These are phyloP conservation scores for Berberis vulgaris DNA, from an alignment of 164 flowering plant genomes.

Conservation along the genomic window DNA sequence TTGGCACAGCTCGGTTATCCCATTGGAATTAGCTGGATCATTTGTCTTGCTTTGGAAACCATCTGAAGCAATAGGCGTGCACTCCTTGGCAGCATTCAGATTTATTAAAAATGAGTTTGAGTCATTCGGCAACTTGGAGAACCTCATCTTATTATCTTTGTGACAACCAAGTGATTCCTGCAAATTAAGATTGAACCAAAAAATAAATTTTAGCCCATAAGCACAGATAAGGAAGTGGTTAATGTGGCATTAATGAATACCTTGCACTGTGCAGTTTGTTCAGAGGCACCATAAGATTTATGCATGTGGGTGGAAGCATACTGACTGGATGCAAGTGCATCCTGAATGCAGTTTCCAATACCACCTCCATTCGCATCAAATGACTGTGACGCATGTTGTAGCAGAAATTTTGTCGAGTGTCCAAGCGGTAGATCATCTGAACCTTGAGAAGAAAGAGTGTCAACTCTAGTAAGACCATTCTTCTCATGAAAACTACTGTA, in stretches of 20 bases:
- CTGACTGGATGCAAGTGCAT: slow-evolving; percentile 24
- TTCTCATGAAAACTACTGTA: too few relatives aligned
- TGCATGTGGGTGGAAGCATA: slow-evolving; percentile 8
- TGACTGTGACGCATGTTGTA: too few relatives aligned
- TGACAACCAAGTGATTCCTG: slow-evolving; percentile 25
- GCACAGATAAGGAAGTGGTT: background rate
- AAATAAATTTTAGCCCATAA: background rate
- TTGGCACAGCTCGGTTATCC: slow-evolving; percentile 33
- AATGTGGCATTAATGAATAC: background rate
- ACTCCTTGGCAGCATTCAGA: slow-evolving; percentile 10
- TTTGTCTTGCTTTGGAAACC: slow-evolving; percentile 15
- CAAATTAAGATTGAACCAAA: slow-evolving; percentile 9
- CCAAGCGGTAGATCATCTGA: too few relatives aligned
- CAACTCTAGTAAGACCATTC: too few relatives aligned
- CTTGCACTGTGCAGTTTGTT: slow-evolving; percentile 2
- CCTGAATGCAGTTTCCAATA: slow-evolving; percentile 20
- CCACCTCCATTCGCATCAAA: too few relatives aligned
- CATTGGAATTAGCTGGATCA: slow-evolving; percentile 11
- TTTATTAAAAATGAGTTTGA: background rate
- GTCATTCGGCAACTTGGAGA: slow-evolving; percentile 9
- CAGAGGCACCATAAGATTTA: slow-evolving; percentile 2
- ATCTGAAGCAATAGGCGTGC: slow-evolving; percentile 9
- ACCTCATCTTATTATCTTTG: slow-evolving; percentile 7
- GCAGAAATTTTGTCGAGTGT: too few relatives aligned
- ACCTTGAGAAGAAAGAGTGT: too few relatives aligned